phyloP scores from a whole-genome alignment of 352 stramenopile species.

The Globisporangium takayamanum region DNA sequence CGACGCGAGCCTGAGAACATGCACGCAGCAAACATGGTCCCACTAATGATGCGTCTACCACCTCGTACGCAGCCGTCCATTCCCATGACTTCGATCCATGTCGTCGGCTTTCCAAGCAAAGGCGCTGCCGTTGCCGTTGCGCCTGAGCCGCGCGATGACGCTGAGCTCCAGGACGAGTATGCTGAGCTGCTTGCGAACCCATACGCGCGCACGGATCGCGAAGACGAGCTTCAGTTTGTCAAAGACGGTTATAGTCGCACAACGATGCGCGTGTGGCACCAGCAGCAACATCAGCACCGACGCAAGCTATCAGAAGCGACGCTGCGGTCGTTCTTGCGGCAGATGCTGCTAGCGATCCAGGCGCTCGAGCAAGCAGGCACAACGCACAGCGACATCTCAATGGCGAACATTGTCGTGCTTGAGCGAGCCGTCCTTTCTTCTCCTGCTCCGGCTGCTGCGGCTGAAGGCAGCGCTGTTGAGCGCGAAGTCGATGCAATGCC shows the following conservation, averaged over 20 bases:
- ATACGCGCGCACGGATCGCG: slow-evolving; percentile 1
- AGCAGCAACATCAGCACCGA: slow-evolving; percentile 14
- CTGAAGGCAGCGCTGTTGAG: neutral
- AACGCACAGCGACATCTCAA: slow-evolving; percentile 45
- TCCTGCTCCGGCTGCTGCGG: no score
- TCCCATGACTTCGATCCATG: slow-evolving; percentile 6
- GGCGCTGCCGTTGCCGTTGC: neutral
- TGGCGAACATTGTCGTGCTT: slow-evolving; percentile 48
- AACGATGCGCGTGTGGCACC: slow-evolving; percentile 40
- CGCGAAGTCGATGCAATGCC: neutral
- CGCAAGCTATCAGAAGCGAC: slow-evolving; percentile 24
- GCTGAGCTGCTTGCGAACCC: slow-evolving; percentile 4
- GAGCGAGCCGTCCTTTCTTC: neutral
- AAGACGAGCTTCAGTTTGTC: slow-evolving; percentile 11
- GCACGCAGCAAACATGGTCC: neutral
- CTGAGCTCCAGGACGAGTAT: slow-evolving; percentile 5
- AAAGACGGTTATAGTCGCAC: slow-evolving; percentile 24
- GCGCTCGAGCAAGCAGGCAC: slow-evolving; percentile 41
- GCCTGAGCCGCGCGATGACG: neutral
- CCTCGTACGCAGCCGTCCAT: neutral
- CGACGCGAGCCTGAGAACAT: neutral
- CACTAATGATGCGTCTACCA: neutral
- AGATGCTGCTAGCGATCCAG: slow-evolving; percentile 52
- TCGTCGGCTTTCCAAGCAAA: neutral
- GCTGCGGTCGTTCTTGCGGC: slow-evolving; percentile 47